Base-by-base conservation (phyloP, 345 rosid genomes). In the Melaleuca quinquenervia region DNA sequence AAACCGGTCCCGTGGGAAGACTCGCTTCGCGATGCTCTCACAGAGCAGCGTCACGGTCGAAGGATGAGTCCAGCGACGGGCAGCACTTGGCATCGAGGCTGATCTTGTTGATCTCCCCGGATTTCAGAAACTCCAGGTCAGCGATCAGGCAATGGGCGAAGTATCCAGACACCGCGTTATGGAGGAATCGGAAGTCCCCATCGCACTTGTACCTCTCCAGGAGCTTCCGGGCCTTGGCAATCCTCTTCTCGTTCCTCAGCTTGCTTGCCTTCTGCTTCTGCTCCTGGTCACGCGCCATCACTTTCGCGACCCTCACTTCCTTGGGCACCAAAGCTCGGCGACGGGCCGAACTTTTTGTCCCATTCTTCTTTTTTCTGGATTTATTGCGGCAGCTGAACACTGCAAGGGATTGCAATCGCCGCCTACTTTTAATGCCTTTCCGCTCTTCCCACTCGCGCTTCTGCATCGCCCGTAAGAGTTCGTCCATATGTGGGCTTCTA, bases 21-120 rank as follows among this genome's bases (percentile, higher is more conserved):
- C 54, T 64, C 82, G 94, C 29, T 89, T 91, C 0, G 93, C 95
- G 20, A 95, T 92, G 86, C 94, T 90, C 87, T 93, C 96, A 82
- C 96, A 92, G 5, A 94, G 84, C 87, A 94, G 85, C 0, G 91
- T 89, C 2, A 90, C 86, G 44, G 88, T 94, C 96, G 29, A 92
- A 94, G 0, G 95, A 91, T 2, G 94, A 93, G 36, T 93, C 94
- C 1, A 93, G 83, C 1, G 94, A 95, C 0, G 96, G 95, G 44
- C 96, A 94, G 95, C 98, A 95, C 50, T 95, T 94, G 0, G 95
- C 95, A 0, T 97, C 96, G 0, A 95, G 91, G 84, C 95, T 90
- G 50, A 94, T 58, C 83, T 92, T 91, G 50, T n/a, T 86, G 1
- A 84, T 9, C 24, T 89, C 78, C 0, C 90, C 91, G 1, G 93